Evolutionary conservation across 2,329 filamentous ascomycete species (phyloP).

Genomic region (Aspergillus costaricaensis): DNA sequence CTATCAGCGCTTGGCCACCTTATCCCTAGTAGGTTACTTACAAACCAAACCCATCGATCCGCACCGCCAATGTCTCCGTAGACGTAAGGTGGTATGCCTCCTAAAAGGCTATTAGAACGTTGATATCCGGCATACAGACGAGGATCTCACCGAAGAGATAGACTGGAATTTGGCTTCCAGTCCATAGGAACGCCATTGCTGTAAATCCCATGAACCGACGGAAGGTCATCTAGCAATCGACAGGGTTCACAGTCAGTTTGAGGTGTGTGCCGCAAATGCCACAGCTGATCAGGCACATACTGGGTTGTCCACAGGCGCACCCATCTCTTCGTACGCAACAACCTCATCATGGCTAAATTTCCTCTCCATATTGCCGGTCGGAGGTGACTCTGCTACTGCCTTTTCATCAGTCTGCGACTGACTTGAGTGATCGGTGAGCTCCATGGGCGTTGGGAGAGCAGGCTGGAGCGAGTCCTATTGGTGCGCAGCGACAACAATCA

Average conservation of each 20-base stretch:
- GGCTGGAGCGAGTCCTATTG: neutral
- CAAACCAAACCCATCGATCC: slow-evolving; percentile 64
- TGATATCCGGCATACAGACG: neutral
- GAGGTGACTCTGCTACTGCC: slow-evolving; percentile 25
- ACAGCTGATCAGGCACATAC: slow-evolving; percentile 30
- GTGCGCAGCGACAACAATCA: slow-evolving; percentile 8
- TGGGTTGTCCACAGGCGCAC: slow-evolving; percentile 43
- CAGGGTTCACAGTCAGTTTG: neutral
- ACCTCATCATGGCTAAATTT: slow-evolving; percentile 51
- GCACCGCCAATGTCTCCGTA: slow-evolving; percentile 63
- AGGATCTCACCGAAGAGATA: slow-evolving; percentile 49
- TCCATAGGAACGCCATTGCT: slow-evolving; percentile 64
- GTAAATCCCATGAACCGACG: slow-evolving; percentile 56
- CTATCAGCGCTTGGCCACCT: neutral
- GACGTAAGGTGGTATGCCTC: slow-evolving; percentile 55
- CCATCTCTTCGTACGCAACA: slow-evolving; percentile 48
- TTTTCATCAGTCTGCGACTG: slow-evolving; percentile 33
- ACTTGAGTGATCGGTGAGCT: slow-evolving; percentile 19
- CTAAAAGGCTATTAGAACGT: slow-evolving; percentile 24
- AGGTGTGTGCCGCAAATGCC: neutral
- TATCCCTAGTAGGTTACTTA: slow-evolving; percentile 22
- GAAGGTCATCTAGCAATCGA: slow-evolving; percentile 50
- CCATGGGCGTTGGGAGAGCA: slow-evolving; percentile 15
- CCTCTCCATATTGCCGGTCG: slow-evolving; percentile 31
- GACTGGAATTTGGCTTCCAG: slow-evolving; percentile 61